Base-by-base conservation (phyloP, 768 basidiomycete genomes). In the Filobasidium wieringae region DNA sequence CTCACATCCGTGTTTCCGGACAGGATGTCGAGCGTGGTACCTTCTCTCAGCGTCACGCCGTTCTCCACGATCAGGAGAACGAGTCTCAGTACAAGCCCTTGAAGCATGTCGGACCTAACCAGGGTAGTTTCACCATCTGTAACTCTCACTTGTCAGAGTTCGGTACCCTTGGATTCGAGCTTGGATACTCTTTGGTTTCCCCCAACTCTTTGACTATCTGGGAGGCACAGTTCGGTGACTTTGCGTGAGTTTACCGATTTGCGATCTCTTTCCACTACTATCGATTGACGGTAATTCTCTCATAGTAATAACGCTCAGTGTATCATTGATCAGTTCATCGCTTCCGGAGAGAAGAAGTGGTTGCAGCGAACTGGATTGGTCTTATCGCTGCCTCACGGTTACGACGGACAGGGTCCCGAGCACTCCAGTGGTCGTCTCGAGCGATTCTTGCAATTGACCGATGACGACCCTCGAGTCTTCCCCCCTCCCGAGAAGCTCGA, bases 11-110 rank as follows among this genome's bases (percentile, higher is more conserved):
- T 62, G 79, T 99, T 1, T 95, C 91, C 0, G 93, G 93, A 30
- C 95, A 99, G 76, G 93, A 99, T 72, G 93, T 97, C 54, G 93
- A 99, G 76, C 86, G 93, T 70, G 93, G 93, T 31, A 99, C 93
- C 2, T 99, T 99, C 80, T 96, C 92, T 14, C 93, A 99, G 71
- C 86, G 93, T 43, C 93, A 99, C 67, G 92, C 92, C 49, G 85
- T 99, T 62, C 81, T 99, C 56, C 91, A 97, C 74, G 93, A 99
- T 75, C 93, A 99, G 77, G 79, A 78, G 66, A 95, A 84, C 66
- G 93, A 97, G 75, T 78, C 82, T 69, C 88, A 89, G 72, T 93
- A 90, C 73, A 74, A 89, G 31, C 87, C 93, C 4, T 76, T 99
- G 63, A 89, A 90, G 71, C 82, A 93, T 75, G 81, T 99, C 51